Conservation (phyloP, 164 flowering plant genomes). For the Litsea cubeba region DNA sequence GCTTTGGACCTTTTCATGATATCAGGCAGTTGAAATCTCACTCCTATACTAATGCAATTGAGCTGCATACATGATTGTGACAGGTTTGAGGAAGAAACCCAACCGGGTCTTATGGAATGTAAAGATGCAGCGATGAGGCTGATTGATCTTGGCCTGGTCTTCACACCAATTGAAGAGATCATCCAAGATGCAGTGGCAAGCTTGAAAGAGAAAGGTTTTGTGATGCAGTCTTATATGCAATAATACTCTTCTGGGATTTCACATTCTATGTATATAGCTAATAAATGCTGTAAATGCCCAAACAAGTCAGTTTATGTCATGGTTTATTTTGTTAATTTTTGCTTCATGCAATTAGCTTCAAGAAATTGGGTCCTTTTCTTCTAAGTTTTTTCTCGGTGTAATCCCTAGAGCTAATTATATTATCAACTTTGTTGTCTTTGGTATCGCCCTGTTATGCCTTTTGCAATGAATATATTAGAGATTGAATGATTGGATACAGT, state of each 20-base stretch:
- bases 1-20: no score
- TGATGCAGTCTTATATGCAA: constrained; percentile 20
- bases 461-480: no score
- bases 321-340: background rate
- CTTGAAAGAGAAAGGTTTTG: constrained; percentile 61
- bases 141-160: constrained; percentile 56
- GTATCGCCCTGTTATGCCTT: no score
- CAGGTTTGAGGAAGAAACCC: constrained; percentile 78
- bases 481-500: no score
- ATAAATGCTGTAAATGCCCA: background rate
- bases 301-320: background rate
- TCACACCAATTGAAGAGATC: constrained; percentile 72
- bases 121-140: constrained; percentile 69
- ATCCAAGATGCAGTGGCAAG: constrained; percentile 66
- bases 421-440: no score
- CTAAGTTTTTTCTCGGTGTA: no score
- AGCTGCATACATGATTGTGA: background rate
- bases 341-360: background rate
- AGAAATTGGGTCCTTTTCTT: background rate
- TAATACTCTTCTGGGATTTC: no score
- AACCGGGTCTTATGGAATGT: constrained; percentile 64
- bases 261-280: background rate
- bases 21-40: no score
- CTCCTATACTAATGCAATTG: no score
- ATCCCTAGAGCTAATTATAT: no score